Evolutionary conservation across 805 yeast species (phyloP).

Genomic region (Suhomyces pyralidae): DNA sequence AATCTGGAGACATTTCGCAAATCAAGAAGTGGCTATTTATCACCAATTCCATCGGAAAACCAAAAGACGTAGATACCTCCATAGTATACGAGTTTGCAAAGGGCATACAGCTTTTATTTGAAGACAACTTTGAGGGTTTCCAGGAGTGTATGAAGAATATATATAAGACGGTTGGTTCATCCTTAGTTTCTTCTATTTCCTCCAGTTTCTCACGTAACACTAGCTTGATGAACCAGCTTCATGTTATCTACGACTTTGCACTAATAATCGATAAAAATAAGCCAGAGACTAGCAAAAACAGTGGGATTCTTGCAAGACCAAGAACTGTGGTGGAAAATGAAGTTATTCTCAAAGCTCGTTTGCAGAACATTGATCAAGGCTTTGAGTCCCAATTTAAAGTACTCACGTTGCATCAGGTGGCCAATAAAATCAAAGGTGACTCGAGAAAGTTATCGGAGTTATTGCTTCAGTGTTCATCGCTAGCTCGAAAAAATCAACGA

Average conservation of each 20-base stretch:
- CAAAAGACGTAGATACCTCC: conserved; percentile 51
- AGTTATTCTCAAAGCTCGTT: conserved; percentile 23
- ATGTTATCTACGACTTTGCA: conserved; percentile 33
- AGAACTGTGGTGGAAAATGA: conserved; percentile 12
- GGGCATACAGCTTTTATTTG: conserved; percentile 48
- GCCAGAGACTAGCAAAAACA: conserved; percentile 5
- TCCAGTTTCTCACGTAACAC: conserved; percentile 38
- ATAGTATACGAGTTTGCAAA: conserved; percentile 64
- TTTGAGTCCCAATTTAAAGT: conserved; percentile 61
- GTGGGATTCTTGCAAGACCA: neutral
- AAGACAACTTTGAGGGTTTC: conserved; percentile 31
- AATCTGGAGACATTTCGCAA: conserved; percentile 51
- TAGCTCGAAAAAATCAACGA: conserved; percentile 66
- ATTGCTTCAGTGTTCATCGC: conserved; percentile 56
- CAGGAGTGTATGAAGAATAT: conserved; percentile 46
- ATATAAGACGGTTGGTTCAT: conserved; percentile 56
- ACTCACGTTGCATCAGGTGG: conserved; percentile 57
- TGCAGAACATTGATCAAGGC: conserved; percentile 36
- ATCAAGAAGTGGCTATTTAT: conserved; percentile 58
- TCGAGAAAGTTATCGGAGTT: conserved; percentile 45
- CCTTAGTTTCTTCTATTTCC: conserved; percentile 42
- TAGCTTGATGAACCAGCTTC: conserved; percentile 35
- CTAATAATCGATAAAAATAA: conserved; percentile 17
- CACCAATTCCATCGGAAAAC: conserved; percentile 43
- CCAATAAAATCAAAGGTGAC: conserved; percentile 20